Conservation (phyloP, 2,329 filamentous ascomycete genomes). For the Aspergillus eucalypticola region DNA sequence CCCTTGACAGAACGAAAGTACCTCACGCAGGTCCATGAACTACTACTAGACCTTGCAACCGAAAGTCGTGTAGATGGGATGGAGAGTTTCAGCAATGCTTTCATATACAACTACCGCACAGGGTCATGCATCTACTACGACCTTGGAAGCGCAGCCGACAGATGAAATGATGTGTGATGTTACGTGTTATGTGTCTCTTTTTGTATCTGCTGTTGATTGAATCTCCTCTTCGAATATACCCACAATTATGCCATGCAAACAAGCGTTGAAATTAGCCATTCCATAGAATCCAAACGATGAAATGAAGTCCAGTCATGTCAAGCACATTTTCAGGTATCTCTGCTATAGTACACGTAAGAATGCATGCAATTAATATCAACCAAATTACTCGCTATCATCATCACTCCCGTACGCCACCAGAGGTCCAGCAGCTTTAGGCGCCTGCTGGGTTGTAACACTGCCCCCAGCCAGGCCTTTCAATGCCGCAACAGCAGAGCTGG, state of each 20-base stretch:
- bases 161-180: slow-evolving; percentile 13
- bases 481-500: slow-evolving; percentile 76
- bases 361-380: slow-evolving; percentile 14
- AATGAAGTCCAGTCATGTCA: slow-evolving; percentile 1
- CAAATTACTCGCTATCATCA: slow-evolving; percentile 66
- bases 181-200: slow-evolving; percentile 19
- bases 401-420: slow-evolving; percentile 90
- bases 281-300: neutral
- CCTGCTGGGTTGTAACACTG: slow-evolving; percentile 47
- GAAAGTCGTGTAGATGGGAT: slow-evolving; percentile 50
- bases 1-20: slow-evolving; percentile 79
- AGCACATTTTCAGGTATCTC: slow-evolving; percentile 31
- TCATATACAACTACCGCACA: slow-evolving; percentile 89
- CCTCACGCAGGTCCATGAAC: slow-evolving; percentile 75
- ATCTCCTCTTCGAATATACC: slow-evolving; percentile 25
- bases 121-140: slow-evolving; percentile 85
- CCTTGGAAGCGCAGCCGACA: slow-evolving; percentile 48
- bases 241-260: slow-evolving; percentile 8
- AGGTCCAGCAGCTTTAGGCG: slow-evolving; percentile 54
- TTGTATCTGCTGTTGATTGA: slow-evolving; percentile 8
- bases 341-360: slow-evolving; percentile 35
- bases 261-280: slow-evolving; percentile 1
- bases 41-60: slow-evolving; percentile 65
- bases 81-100: slow-evolving; percentile 66
- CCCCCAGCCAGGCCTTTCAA: slow-evolving; percentile 59